A percentile compares a stretch with the other conserved stretches of the same genome.
phyloP scores from a whole-genome alignment of 2,329 filamentous ascomycete genomes.

The Penicillium aurantiogriseum region DNA sequence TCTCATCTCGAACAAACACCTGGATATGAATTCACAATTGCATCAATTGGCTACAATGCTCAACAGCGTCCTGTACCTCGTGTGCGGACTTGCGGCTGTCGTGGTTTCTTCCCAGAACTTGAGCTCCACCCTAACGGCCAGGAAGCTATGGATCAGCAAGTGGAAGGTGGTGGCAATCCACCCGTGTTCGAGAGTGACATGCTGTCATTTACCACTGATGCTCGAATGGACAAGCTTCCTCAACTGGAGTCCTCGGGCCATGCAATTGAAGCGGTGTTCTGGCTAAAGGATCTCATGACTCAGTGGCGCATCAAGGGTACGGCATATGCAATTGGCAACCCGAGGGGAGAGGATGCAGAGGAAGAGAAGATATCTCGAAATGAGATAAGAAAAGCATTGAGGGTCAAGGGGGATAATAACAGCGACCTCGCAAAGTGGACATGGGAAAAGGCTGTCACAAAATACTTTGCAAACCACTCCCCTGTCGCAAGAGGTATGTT shows the following conservation, averaged over 20 bases:
- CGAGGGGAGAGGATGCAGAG: conserved; percentile 59
- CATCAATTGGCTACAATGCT: conserved; percentile 23
- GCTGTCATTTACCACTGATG: conserved; percentile 81
- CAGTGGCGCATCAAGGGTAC: conserved; percentile 84
- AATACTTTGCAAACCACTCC: conserved; percentile 84
- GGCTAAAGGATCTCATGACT: conserved; percentile 66
- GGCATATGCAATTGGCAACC: conserved; percentile 71
- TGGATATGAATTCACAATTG: conserved; percentile 29
- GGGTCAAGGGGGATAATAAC: conserved; percentile 35
- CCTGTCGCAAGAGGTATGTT: conserved; percentile 70
- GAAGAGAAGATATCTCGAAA: conserved; percentile 42
- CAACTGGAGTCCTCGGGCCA: conserved; percentile 69
- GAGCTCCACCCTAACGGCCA: conserved; percentile 70
- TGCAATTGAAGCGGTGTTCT: conserved; percentile 79
- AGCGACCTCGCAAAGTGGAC: conserved; percentile 58
- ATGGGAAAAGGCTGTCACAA: conserved; percentile 76
- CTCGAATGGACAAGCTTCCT: conserved; percentile 76
- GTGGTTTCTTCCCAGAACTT: conserved; percentile 73
- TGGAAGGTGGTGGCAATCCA: conserved; percentile 56
- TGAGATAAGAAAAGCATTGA: conserved; percentile 62
- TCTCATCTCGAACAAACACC: conserved; percentile 26
- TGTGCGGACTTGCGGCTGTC: conserved; percentile 70
- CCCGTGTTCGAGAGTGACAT: conserved; percentile 71
- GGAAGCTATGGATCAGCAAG: conserved; percentile 54
- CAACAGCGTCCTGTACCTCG: conserved; percentile 28